Evolutionary conservation across 2,329 filamentous ascomycete genomes (phyloP).

Genomic region (Chrysoporthe puriensis): DNA sequence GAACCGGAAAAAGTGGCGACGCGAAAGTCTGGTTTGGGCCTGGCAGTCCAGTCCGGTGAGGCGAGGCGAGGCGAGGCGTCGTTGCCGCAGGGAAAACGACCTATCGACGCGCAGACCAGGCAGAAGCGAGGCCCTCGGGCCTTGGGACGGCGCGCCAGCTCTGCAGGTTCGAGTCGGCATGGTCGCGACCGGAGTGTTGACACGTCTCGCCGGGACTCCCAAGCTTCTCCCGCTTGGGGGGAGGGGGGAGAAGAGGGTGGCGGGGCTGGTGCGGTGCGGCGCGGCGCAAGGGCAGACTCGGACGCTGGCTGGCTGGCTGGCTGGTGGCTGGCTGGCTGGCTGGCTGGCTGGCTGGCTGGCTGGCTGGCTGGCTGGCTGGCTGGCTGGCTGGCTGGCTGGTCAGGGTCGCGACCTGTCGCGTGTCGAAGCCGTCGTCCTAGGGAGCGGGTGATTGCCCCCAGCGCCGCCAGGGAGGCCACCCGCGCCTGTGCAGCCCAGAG

Average conservation of each 20-base stretch:
- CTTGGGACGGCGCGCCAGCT: background rate
- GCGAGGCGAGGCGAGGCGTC: background rate
- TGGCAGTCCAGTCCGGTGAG: background rate
- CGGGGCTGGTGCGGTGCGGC: background rate
- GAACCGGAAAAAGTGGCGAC: slow-evolving; percentile 9
- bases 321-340: no score
- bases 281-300: background rate
- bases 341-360: background rate
- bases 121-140: background rate
- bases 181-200: background rate
- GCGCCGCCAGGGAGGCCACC: background rate
- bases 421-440: background rate
- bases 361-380: no score
- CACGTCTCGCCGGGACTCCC: background rate
- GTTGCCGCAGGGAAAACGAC: background rate
- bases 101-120: background rate
- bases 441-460: background rate
- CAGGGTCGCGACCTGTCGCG: background rate
- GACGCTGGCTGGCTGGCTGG: no score
- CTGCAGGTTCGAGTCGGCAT: background rate
- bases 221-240: background rate
- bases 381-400: background rate
- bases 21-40: background rate
- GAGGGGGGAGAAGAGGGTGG: background rate
- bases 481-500: background rate